Evolutionary conservation across 352 stramenopile species (phyloP), one percentile per base, ranked within the genome.

Genomic region (Phytophthora quininea): DNA sequence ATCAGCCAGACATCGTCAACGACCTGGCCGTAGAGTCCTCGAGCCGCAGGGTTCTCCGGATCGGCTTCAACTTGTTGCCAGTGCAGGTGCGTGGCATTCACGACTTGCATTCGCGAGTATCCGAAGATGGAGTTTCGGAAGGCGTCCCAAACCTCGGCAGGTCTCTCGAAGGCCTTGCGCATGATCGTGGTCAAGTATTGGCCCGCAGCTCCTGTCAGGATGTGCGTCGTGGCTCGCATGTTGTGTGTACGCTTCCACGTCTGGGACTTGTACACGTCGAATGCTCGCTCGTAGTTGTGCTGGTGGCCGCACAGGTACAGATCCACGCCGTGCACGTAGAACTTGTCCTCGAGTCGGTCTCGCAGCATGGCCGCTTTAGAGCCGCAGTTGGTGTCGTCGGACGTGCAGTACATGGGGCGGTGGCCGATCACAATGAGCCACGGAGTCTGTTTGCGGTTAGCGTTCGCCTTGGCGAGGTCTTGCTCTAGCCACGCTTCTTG

Each of bases 211-310:
- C 90, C 90, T 2, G 87, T 96, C 58, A 96, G 76, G 42, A 97
- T 95, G 76, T 97, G 90, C 37, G 89, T 97, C 11, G 91, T 96
- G 24, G 84, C 88, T 12, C 69, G 70, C 84, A 94, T 95, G 73
- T 97, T 92, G 51, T 54, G 79, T n/a, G 88, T 95, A 40, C 79
- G 76, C 42, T 76, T 69, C 74, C 74, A 82, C 3, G 86, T 95
- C 38, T 73, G 37, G 2, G 67, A 80, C 27, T 78, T 77, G 69
- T 93, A 95, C 6, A 97, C 73, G 64, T 96, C 89, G 53, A 85
- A 96, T 15, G 85, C 88, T 38, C 91, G 83, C 64, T 97, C 90
- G 73, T 96, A 97, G 74, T 97, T 97, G 82, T 97, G 91, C 63
- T 96, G 88, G 71, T 97, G 91, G 9, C 90, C 90, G 46, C 87